Evolutionary conservation across 257 asterid genomes (phyloP), one percentile per base, ranked within the genome.

Genomic region (Nicotiana tomentosiformis): DNA sequence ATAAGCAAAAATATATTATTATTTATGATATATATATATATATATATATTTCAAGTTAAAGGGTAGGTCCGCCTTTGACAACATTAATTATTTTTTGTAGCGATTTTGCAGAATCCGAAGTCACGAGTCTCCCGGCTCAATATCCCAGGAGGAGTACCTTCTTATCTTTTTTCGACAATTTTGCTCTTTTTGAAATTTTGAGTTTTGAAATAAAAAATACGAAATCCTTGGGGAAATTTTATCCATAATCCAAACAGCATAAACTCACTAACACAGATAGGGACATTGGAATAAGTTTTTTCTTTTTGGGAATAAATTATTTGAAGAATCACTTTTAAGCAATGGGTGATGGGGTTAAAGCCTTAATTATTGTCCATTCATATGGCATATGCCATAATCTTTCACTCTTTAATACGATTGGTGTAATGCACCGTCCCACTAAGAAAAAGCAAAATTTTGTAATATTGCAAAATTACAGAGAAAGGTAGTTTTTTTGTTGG

Each of bases 241-340:
- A 64, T 64, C 80, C 60, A 18, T 57, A 60, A 58, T 81, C 26
- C 5, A 57, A 37, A 68, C 61, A 74, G 9, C 26, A 8, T 18
- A 57, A 85, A 61, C 81, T 77, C 82, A 82, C 4, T 53, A 3
- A 11, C 64, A 82, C 57, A 77, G 60, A 32, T 3, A 32, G 35
- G 4, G 35, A 32, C 33, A 20, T 8, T 87, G 82, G 85, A 49
- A 60, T 83, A 81, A 84, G 16, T 79, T 80, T 85, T 74, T 49
- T 82, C 89, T 91, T 83, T 88, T 88, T 88, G 83, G 81, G 82
- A 55, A 58, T 85, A 60, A 83, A 83, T 78, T 82, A 77, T 43
- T 82, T 79, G 82, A 6, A 62, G 56, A 5, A 77, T 49, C 80
- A 80, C 57, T 83, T 43, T 81, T 32, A 77, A 83, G 14, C 39